Percentiles rank a stretch among this genome's conserved stretches.
phyloP scores from a whole-genome alignment of 768 basidiomycete species.

The Lentinula detonsa region DNA sequence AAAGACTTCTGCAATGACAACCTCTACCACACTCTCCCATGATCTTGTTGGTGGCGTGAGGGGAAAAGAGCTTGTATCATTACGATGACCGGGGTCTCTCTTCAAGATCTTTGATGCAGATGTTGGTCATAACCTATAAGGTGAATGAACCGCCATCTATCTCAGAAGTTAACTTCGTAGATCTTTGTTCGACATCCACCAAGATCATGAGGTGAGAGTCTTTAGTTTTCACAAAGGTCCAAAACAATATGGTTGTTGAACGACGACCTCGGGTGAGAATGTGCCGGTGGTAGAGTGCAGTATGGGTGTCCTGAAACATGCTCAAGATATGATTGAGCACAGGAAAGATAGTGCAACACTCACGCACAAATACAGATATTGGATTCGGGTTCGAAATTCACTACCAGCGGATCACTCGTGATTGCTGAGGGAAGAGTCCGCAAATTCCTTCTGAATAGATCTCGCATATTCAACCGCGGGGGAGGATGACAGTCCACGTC shows the following conservation, averaged over 20 bases:
- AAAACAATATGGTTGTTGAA: background rate
- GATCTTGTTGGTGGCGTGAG: background rate
- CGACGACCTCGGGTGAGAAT: background rate
- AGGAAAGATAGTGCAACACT: background rate
- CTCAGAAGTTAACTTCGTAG: background rate
- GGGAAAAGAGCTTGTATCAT: background rate
- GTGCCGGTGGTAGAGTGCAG: too few species aligned
- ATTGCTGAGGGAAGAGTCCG: background rate
- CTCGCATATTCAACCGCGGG: background rate
- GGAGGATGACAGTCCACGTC: background rate
- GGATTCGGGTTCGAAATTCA: background rate
- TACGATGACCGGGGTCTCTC: background rate
- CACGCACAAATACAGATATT: background rate
- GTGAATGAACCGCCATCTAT: background rate
- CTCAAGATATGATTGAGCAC: background rate
- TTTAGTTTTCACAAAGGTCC: background rate
- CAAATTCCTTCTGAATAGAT: background rate
- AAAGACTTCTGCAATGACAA: background rate
- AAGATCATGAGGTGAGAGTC: background rate
- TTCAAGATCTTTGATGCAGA: background rate
- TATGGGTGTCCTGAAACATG: background rate
- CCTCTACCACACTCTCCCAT: background rate
- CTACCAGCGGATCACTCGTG: background rate
- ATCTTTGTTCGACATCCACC: background rate
- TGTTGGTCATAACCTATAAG: background rate